Base-by-base conservation (phyloP, 352 stramenopile species). In the Pythium diclinum region DNA sequence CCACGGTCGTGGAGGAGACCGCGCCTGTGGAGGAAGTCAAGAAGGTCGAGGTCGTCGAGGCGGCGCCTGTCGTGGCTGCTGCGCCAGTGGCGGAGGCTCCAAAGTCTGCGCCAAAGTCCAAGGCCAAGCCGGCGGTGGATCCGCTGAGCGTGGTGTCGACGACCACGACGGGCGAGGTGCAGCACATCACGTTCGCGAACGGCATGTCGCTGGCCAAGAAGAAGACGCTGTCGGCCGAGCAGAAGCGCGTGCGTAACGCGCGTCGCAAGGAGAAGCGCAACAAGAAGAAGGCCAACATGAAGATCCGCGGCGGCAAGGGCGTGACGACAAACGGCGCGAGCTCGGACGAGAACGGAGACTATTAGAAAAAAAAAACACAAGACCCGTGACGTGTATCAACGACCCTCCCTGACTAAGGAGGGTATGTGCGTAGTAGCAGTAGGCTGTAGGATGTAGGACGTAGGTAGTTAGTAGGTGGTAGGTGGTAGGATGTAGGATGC, bases 201-300 rank as follows among this genome's bases (percentile, higher is more conserved):
- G 51, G 51, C 60, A 60, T 60, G 60, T 25, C 40, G 44, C 61
- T 68, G 7, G 10, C 34, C 33, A 63, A 68, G 38, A 67, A 74
- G 63, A 71, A 76, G 53, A 52, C 67, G 59, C 69, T 85, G 30
- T 78, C 78, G 42, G 81, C 83, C 32, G 61, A 71, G 21, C 83
- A 92, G 68, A 90, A 90, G 68, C 81, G 78, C 46, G 54, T 65
- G 65, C 83, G 83, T 54, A 92, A 92, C 75, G 69, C 78, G 59
- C 80, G 80, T 57, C 81, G 83, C 64, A 89, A 89, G 75, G 77
- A 87, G 59, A 92, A 92, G 77, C 78, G 83, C 33, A 89, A 86
- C 38, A 87, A 88, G 76, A 87, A 88, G 71, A 85, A 85, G 57
- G 34, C 57, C 56, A 74, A 69, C 40, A 72, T 83, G 58, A 88